phyloP scores from a whole-genome alignment of 768 basidiomycete genomes.

The Erythrobasidium yunnanense region DNA sequence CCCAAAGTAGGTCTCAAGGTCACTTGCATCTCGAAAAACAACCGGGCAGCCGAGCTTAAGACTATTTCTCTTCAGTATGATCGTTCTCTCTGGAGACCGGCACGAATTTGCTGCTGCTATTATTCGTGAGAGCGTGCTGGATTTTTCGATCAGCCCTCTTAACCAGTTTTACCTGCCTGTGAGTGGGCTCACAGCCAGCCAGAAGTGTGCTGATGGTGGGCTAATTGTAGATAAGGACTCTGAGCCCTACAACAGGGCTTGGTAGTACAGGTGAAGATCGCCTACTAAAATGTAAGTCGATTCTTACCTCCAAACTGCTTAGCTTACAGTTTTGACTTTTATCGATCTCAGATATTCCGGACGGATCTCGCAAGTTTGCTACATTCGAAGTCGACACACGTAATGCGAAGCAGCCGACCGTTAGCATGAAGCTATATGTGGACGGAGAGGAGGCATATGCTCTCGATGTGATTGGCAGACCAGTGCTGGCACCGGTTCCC shows the following conservation, averaged over 20 bases:
- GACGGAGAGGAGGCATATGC: constrained; percentile 45
- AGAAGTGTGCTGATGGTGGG: too few relatives aligned
- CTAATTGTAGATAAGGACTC: constrained; percentile 41
- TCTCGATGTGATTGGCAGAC: constrained; percentile 35
- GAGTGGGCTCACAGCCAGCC: too few relatives aligned
- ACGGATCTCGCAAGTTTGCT: constrained; percentile 62
- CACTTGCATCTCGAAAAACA: too few relatives aligned
- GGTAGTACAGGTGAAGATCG: constrained; percentile 36
- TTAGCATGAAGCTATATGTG: constrained; percentile 53
- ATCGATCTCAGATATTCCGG: constrained; percentile 52
- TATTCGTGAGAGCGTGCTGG: constrained; percentile 45
- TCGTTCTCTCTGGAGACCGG: constrained; percentile 52
- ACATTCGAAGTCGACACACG: constrained; percentile 60
- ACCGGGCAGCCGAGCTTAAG: too few relatives aligned
- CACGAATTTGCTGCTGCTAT: constrained; percentile 61
- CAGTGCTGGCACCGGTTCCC: constrained; percentile 24
- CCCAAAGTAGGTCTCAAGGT: constrained; percentile 53
- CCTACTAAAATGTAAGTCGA: constrained; percentile 33
- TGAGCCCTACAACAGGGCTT: constrained; percentile 28
- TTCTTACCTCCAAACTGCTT: background rate
- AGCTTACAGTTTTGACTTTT: constrained; percentile 39
- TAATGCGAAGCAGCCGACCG: constrained; percentile 47
- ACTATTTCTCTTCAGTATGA: too few relatives aligned
- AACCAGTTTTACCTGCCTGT: constrained; percentile 52
- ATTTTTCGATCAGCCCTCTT: constrained; percentile 57